Evolutionary conservation across 2,329 filamentous ascomycete species (phyloP).

Genomic region (Phyllosticta citriasiana): DNA sequence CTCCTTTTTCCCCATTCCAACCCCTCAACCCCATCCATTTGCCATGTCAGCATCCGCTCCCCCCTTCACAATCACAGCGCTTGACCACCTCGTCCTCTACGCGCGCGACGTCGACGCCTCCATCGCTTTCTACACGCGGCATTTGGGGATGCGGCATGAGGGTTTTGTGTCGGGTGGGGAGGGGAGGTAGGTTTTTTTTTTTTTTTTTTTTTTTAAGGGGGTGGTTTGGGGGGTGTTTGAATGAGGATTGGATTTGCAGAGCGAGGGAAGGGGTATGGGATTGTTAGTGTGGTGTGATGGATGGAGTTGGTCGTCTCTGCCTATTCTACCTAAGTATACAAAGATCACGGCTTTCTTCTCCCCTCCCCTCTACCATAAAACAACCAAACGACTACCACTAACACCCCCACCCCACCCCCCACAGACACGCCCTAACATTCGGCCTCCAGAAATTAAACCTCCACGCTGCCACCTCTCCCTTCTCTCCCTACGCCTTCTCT

Average conservation of each 20-base stretch:
- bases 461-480: neutral
- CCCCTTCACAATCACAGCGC: neutral
- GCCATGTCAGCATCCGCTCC: neutral
- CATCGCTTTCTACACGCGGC: neutral
- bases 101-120: neutral
- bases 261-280: too few species aligned
- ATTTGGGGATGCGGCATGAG: constrained; percentile 21
- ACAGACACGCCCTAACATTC: neutral
- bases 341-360: too few species aligned
- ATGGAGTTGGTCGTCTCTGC: too few species aligned
- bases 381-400: too few species aligned
- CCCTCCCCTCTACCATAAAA: neutral
- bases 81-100: neutral
- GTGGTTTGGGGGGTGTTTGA: too few species aligned
- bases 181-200: too few species aligned
- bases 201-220: too few species aligned
- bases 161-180: neutral
- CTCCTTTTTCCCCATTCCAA: neutral
- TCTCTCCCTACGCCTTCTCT: neutral
- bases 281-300: too few species aligned
- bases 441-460: neutral
- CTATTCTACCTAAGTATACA: too few species aligned
- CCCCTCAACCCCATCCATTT: neutral
- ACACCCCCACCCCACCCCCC: neutral
- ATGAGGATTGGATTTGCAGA: too few species aligned